Percentiles rank a stretch among this genome's conserved stretches.
These are phyloP conservation scores for Astraeus odoratus DNA, from an alignment of 768 basidiomycete species.

Conservation along the genomic window DNA sequence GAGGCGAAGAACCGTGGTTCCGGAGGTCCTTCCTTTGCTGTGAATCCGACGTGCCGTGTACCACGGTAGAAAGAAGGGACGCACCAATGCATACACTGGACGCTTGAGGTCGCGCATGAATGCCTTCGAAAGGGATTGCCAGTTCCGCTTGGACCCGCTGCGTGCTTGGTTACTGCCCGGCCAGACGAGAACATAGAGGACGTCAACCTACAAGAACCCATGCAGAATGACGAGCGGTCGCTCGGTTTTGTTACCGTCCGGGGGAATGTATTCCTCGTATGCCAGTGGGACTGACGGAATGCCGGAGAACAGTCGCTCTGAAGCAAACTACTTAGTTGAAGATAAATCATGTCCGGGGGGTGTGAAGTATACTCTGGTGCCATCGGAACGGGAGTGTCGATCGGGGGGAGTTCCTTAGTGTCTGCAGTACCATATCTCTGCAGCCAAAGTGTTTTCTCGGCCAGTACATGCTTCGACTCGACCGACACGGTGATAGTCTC, in stretches of 20 bases:
- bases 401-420: not conserved
- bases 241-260: conserved; percentile 25
- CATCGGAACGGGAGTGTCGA: not conserved
- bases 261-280: conserved; percentile 27
- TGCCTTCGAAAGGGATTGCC: conserved; percentile 73
- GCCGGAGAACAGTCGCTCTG: conserved; percentile 16
- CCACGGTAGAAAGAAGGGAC: conserved; percentile 7
- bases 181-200: not conserved
- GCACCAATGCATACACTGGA: conserved; percentile 69
- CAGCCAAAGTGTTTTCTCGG: no score
- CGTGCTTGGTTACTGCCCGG: conserved; percentile 1
- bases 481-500: no score
- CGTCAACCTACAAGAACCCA: conserved; percentile 49
- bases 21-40: conserved; percentile 59
- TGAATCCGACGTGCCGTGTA: not conserved
- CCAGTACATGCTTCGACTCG: no score
- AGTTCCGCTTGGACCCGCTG: conserved; percentile 88
- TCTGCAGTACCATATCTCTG: not conserved
- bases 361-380: not conserved
- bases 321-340: not conserved
- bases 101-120: conserved; percentile 58
- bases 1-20: conserved; percentile 86
- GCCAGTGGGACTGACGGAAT: conserved; percentile 21
- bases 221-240: conserved; percentile 53
- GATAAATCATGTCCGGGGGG: not conserved